These are phyloP conservation scores for Daldinia eschscholtzii DNA, from an alignment of 2,329 filamentous ascomycete species.

Conservation along the genomic window DNA sequence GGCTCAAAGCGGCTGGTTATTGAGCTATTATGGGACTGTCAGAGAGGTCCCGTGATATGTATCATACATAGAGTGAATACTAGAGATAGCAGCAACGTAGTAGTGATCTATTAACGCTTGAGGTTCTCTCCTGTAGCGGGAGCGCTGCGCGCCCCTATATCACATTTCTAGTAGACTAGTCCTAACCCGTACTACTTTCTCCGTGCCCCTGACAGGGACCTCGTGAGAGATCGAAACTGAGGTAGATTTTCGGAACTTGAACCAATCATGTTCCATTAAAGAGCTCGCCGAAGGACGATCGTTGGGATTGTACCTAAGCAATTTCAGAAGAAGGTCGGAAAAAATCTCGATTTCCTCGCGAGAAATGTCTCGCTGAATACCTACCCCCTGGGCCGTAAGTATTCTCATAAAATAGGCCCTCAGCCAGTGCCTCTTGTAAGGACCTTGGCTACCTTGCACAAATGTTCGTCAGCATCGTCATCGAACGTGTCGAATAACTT, in stretches of 20 bases:
- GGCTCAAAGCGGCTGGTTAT: no score
- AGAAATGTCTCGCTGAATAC: constrained; percentile 20
- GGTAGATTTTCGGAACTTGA: constrained; percentile 23
- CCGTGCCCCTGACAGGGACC: no score
- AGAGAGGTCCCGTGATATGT: no score
- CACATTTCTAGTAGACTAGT: no score
- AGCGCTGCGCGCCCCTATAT: no score
- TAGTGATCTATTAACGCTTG: no score
- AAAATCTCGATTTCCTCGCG: constrained; percentile 45
- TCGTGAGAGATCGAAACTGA: not conserved
- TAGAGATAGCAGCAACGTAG: no score
- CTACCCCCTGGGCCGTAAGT: constrained; percentile 6
- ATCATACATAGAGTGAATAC: no score
- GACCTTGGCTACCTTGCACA: constrained; percentile 48
- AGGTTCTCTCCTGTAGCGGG: no score
- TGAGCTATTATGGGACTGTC: no score
- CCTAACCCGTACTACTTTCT: no score
- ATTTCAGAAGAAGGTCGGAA: constrained; percentile 45
- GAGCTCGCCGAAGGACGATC: constrained; percentile 37
- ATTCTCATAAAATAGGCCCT: constrained; percentile 29
- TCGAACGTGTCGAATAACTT: constrained; percentile 49
- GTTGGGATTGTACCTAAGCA: constrained; percentile 42
- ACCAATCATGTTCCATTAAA: constrained; percentile 46
- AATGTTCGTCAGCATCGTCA: constrained; percentile 50
- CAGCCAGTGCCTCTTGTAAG: constrained; percentile 40